Percentiles rank a stretch among this genome's conserved stretches.
Conservation (phyloP, 768 basidiomycete genomes). For the Hydnum rufescens region DNA sequence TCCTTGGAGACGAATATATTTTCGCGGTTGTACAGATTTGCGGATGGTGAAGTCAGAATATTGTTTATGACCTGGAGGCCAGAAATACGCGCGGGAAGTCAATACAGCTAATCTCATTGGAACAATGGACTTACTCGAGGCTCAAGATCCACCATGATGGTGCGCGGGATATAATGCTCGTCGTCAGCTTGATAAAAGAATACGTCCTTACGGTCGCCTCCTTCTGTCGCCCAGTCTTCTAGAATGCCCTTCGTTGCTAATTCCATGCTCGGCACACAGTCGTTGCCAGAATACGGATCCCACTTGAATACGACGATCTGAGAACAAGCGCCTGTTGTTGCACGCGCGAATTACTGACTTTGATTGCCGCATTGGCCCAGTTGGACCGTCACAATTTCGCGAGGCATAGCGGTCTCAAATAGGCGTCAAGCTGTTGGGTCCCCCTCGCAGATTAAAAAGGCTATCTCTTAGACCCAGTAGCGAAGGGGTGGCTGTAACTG, state of each 20-base stretch:
- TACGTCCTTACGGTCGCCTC: slow-evolving; percentile 92
- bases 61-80: slow-evolving; percentile 74
- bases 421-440: too few relatives aligned
- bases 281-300: slow-evolving; percentile 97
- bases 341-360: slow-evolving; percentile 29
- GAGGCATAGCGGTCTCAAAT: too few relatives aligned
- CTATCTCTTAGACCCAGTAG: too few relatives aligned
- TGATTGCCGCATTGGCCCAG: slow-evolving; percentile 89
- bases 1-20: slow-evolving; percentile 93
- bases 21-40: slow-evolving; percentile 86
- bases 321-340: not conserved
- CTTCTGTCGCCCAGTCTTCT: slow-evolving; percentile 92
- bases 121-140: slow-evolving; percentile 47
- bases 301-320: slow-evolving; percentile 32
- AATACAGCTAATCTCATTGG: not conserved
- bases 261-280: slow-evolving; percentile 94
- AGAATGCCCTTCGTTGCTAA: slow-evolving; percentile 87
- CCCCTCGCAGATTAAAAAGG: too few relatives aligned
- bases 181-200: slow-evolving; percentile 99
- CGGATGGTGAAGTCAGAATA: slow-evolving; percentile 74
- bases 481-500: too few relatives aligned
- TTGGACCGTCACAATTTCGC: slow-evolving; percentile 67
- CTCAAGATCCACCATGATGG: slow-evolving; percentile 90
- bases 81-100: not conserved
- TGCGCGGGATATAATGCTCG: slow-evolving; percentile 94